Base-by-base conservation (phyloP, 176 grass and related monocot species). In the Zoysia pacifica region DNA sequence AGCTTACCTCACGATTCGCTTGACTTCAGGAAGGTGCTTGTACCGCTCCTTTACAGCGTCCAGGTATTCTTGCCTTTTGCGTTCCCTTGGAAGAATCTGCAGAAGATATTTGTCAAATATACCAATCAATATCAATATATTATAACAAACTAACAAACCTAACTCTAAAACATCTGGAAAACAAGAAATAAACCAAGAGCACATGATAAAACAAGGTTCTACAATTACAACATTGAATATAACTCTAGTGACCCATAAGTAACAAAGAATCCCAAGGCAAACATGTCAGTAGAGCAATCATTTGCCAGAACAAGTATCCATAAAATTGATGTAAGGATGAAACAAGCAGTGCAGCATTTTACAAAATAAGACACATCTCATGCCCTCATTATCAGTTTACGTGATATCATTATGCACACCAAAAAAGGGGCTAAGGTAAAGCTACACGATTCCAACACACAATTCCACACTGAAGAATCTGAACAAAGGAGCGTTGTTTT, bases 31-130 rank as follows among this genome's bases (percentile, higher is more conserved):
- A 47, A 98, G 96, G 81, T 99, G 92, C 76, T 86, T 84, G 63
- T 87, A 95, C 18, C 96, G 82, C 70, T 82, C 86, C 86, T 91
- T 93, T 38, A 99, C 76, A 42, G 96, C 90, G 73, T 91, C 92
- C 7, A 65, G 62, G 74, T 99, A 95, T 72, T 99, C 96, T 19
- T 93, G 96, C 69, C 74, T 99, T 83, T 66, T 99, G 13, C 81
- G 86, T 59, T 99, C 92, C 78, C 96, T 93, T 79, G 96, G 96
- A 85, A 99, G 88, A 82, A 99, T 59, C 92, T 99, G 84, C 73
- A 91, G 37, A 47, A 75, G n/a, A 64, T 4, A 84, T 51, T 72
- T 53, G 19, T 60, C 52, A 4, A 72, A 52, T 70, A 53, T 39
- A 78, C 16, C 9, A 5, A 19, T 51, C 65, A 75, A 68, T 16